Base-by-base conservation (phyloP, 2,329 filamentous ascomycete genomes). In the Cercospora sp. region DNA sequence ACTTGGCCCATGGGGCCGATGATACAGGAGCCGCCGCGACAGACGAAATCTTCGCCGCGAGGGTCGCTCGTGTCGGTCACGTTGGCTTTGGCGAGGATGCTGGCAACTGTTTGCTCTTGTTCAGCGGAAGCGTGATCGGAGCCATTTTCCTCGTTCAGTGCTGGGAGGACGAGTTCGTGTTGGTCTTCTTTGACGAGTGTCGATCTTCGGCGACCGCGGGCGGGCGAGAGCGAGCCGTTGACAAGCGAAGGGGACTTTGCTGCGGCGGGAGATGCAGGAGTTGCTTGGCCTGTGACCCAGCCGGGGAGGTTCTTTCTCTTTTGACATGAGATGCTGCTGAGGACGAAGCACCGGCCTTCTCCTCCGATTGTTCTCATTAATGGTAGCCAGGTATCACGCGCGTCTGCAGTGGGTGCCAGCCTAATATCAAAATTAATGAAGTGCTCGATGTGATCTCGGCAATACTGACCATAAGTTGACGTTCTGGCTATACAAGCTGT, bases 381-480 rank as follows among this genome's bases (percentile, higher is more conserved):
- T 0, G 88, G 82, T 26, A 92, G 80, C 94, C 94, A 98, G 0
- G 91, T 89, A 74, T 94, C 91, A 69, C 94, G 86, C 20, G 85
- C 87, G 80, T 97, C 94, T 1, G 94, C 94, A 0, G 94, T 97
- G 0, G 94, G 94, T 0, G 94, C 93, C 1, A 97, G 87, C 80
- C 45, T 51, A 20, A 6, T 2, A 51, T 12, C 18, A 2, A 12
- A 2, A 51, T 51, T 13, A 51, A 51, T 8, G 5, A 23, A 23
- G 23, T 23, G 23, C 23, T 23, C 23, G 23, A 23, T 23, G 23
- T 23, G 23, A 23, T 23, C 23, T 23, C 23, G 23, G 23, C 23
- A 20, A 51, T 12, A 51, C 45, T 51, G 45, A 51, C 45, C 94
- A 97, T 12, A 97, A 82, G 78, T 97, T 97, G 75, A 97, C 89